Percentiles rank a stretch among this genome's conserved stretches.
Evolutionary conservation across 257 asterid species (phyloP).

Genomic region (Capsicum rhomboideum): DNA sequence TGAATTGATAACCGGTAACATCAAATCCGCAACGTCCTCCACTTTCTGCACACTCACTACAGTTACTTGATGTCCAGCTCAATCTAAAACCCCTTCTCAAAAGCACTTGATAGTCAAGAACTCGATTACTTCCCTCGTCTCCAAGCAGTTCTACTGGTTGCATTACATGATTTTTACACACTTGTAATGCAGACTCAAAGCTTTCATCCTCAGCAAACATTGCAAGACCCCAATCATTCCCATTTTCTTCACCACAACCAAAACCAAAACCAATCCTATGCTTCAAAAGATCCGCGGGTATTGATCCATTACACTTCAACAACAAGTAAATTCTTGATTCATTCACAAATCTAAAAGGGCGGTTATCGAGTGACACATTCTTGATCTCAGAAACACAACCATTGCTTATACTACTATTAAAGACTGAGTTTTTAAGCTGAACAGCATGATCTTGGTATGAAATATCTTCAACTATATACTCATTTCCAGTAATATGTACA

Average conservation of each 20-base stretch:
- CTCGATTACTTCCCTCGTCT: not conserved
- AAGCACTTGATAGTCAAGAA: constrained; percentile 13
- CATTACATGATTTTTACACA: constrained; percentile 26
- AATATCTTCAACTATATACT: constrained; percentile 26
- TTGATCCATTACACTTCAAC: constrained; percentile 16
- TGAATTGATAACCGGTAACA: not conserved
- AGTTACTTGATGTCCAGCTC: constrained; percentile 40
- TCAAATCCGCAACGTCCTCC: constrained; percentile 56
- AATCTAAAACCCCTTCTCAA: constrained; percentile 44
- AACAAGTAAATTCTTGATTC: constrained; percentile 23
- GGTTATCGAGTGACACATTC: constrained; percentile 10
- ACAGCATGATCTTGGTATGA: constrained; percentile 11
- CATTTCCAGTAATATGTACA: constrained; percentile 17
- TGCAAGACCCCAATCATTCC: constrained; percentile 20
- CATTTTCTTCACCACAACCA: not conserved
- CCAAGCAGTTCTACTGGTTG: constrained; percentile 34
- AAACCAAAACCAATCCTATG: constrained; percentile 7
- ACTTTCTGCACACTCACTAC: constrained; percentile 29
- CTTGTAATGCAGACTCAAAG: constrained; percentile 14
- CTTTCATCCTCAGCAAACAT: constrained; percentile 17
- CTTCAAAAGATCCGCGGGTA: constrained; percentile 1
- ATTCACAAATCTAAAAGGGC: not conserved
- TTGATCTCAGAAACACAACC: constrained; percentile 25
- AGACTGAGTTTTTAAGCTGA: constrained; percentile 20
- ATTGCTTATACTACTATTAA: not conserved